Base-by-base conservation (phyloP, 2,329 filamentous ascomycete genomes). In the Hypoxylon sp. region DNA sequence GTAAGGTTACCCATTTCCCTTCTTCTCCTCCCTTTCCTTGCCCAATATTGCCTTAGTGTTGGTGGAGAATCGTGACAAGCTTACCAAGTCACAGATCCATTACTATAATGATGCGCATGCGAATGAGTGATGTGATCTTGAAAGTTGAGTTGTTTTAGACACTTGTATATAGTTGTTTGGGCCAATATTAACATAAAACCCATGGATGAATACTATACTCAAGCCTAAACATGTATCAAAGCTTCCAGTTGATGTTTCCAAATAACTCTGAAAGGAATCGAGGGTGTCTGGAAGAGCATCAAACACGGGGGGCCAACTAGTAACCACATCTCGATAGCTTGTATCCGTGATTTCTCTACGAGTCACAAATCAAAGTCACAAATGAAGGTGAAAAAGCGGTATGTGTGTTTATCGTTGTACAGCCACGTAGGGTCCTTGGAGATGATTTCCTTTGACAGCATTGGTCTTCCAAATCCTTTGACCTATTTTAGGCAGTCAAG, bases 1-100 rank as follows among this genome's bases (percentile, higher is more conserved):
- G 84, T 86, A 70, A 78, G 84, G 33, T 8, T 26, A 6, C 6
- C 22, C n/a, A 44, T 50, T 26, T 31, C 33, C 22, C 29, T 14
- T 22, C 13, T 24, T 3, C n/a, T 3, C 13, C 22, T 13, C 14
- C 6, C 4, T 29, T 13, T 22, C 6, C 47, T 29, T n/a, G 31
- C 17, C 24, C 17, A 5, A 2, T 13, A 24, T n/a, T 29, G 22
- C 13, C 19, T 10, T n/a, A 11, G 22, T 22, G 1, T 11, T 22
- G 8, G 39, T 26, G 11, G 19, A 11, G 47, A 55, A 10, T 29
- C 5, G 26, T 13, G 11, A 13, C 13, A 10, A 47, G 39, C 62
- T 71, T 5, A 71, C 26, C 2, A 22, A 51, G 11, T n/a, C 10
- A 13, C 22, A 71, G 68, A 71, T 71, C 19, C 68, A 71, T 29